Evolutionary conservation across 805 yeast genomes (phyloP), one percentile per base, ranked within the genome.

Genomic region (Aciculoconidium aculeatum): DNA sequence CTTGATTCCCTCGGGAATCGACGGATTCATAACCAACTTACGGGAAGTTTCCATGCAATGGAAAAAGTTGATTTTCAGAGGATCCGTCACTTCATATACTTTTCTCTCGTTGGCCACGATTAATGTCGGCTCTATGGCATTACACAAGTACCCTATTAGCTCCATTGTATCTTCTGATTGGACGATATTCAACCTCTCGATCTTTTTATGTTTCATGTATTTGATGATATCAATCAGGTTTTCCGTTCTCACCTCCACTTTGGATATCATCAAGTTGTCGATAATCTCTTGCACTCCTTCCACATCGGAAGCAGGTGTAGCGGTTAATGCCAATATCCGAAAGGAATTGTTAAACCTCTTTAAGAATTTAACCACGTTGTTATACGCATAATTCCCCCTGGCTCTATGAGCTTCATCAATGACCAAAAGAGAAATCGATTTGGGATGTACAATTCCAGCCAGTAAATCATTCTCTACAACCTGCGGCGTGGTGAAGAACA

Each of bases 371-470:
- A 83, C 84, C n/a, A 90, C 88, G 32, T 82, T 80, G 26, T 80
- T 80, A 47, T 90, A 90, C 1, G 97, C 82, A 49, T 87, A 88
- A 31, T 84, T 80, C 0, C 96, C 96, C 29, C 80, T 79, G 0
- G 96, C 87, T 27, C 95, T 65, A 53, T 92, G 99, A 0, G 98
- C 97, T 59, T 92, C 99, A 57, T 92, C 99, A 14, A 92, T 68
- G 3, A 92, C 90, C 24, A 94, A 44, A 30, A 92, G 72, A 0
- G 75, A 80, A 9, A 92, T 64, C 14, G 70, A 69, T 40, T 75
- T 79, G 0, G 97, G 95, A 46, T 85, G 75, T 14, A 90, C 57
- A 2, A 73, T 59, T 0, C 96, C 96, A 21, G 75, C 60, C 23
- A 72, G 66, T 37, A 92, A 62, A 55, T 92, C 99, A 54, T 87